phyloP scores from a whole-genome alignment of 176 grass and related monocot species.

The Hordeum marinum region DNA sequence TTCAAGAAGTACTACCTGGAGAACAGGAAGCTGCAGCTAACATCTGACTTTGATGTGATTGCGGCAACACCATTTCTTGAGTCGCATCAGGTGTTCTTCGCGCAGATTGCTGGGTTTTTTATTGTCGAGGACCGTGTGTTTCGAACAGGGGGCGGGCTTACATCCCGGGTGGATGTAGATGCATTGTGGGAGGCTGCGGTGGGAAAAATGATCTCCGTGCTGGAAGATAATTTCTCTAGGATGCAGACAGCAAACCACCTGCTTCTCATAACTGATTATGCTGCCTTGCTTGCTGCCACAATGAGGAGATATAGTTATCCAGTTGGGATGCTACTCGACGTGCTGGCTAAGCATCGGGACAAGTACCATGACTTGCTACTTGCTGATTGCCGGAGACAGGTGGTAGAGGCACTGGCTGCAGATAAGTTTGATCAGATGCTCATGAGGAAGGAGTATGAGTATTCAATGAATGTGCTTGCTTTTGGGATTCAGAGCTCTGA shows the following conservation, averaged over 20 bases:
- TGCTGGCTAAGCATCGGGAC: slow-evolving; percentile 83
- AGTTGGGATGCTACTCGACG: slow-evolving; percentile 84
- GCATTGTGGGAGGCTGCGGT: slow-evolving; percentile 85
- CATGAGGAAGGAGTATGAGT: slow-evolving; percentile 99
- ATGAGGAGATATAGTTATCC: slow-evolving; percentile 85
- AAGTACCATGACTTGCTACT: slow-evolving; percentile 97
- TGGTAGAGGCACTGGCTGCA: slow-evolving; percentile 73
- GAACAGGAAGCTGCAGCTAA: slow-evolving; percentile 97
- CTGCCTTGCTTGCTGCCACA: slow-evolving; percentile 68
- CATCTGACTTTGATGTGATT: slow-evolving; percentile 94
- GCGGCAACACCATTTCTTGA: slow-evolving; percentile 89
- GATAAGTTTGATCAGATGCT: slow-evolving; percentile 98
- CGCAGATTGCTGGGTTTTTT: slow-evolving; percentile 95
- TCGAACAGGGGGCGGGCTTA: slow-evolving; percentile 78
- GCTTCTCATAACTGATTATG: slow-evolving; percentile 95
- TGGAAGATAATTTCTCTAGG: slow-evolving; percentile 92
- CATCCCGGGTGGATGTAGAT: slow-evolving; percentile 75
- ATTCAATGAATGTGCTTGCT: slow-evolving; percentile 96
- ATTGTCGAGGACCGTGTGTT: slow-evolving; percentile 94
- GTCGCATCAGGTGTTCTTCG: slow-evolving; percentile 96
- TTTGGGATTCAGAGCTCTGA: slow-evolving; percentile 97
- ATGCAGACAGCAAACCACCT: slow-evolving; percentile 99
- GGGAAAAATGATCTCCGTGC: slow-evolving; percentile 84
- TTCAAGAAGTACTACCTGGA: slow-evolving; percentile 96
- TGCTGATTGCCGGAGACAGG: slow-evolving; percentile 89